Evolutionary conservation across 768 basidiomycete genomes (phyloP), one percentile per base, ranked within the genome.

Genomic region (Candolleomyces efflorescens): DNA sequence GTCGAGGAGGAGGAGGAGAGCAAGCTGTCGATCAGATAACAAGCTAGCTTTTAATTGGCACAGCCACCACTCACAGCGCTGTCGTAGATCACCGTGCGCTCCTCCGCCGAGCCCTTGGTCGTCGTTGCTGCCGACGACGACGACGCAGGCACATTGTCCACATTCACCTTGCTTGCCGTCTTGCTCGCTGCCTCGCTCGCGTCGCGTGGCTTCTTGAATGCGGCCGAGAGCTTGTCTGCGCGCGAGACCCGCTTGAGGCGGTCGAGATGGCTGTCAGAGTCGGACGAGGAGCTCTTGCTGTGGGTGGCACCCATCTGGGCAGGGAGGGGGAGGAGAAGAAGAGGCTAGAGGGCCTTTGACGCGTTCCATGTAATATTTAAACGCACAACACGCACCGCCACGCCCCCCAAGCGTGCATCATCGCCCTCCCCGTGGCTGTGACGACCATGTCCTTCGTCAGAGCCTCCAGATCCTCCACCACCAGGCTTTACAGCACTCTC

Each of bases 231-330:
- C 53, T 64, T 63, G 60, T 65, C 66, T 3, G 60, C 60, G 45
- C 60, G 58, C 3, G 68, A 68, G 44, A 61, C 59, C 15, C 68
- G 67, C 45, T 66, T 66, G 26, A 69, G 45, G 22, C 67, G 65
- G 59, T 64, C 63, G 22, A 67, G 43, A 48, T 66, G 48, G 49
- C 59, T 63, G 24, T 54, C 49, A 15, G 55, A 18, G 45, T 46
- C 53, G 22, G 62, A 59, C 1, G 63, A 56, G 24, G 56, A 60
- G 26, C 61, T 46, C 50, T 64, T 67, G 52, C 71, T 71, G 56
- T 73, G 73, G 23, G 67, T 64, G 50, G 67, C 58, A 45, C 72
- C 73, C 73, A 75, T 75, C 59, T 23, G 47, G 45, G 36, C 17
- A 27, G 27, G 44, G 60, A 53, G 32, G 20, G 44, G 41, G 22